Evolutionary conservation across 2,329 filamentous ascomycete genomes (phyloP).

Genomic region (Trichophyton verrucosum): DNA sequence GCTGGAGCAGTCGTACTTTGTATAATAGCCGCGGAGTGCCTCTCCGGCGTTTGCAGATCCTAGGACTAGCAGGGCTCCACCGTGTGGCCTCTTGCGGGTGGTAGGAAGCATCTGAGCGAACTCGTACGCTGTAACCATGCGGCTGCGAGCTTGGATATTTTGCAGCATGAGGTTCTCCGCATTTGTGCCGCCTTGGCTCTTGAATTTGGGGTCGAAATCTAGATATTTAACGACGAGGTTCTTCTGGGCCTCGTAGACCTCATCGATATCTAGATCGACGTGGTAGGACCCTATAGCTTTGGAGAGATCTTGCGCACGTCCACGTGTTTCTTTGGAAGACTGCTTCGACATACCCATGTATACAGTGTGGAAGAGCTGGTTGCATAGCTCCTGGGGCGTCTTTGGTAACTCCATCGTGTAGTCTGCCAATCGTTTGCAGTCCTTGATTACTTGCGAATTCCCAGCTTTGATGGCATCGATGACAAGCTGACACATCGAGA

Average conservation of each 20-base stretch:
- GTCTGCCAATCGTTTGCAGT: slow-evolving; percentile 26
- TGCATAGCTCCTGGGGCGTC: slow-evolving; percentile 47
- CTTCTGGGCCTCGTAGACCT: slow-evolving; percentile 36
- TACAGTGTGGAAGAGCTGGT: slow-evolving; percentile 46
- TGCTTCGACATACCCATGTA: slow-evolving; percentile 59
- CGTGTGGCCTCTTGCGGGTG: slow-evolving; percentile 40
- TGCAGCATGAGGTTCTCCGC: slow-evolving; percentile 20
- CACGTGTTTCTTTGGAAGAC: slow-evolving; percentile 52
- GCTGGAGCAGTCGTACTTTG: slow-evolving; percentile 51
- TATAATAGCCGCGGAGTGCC: slow-evolving; percentile 39
- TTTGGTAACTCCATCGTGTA: slow-evolving; percentile 36
- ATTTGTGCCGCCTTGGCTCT: slow-evolving; percentile 48
- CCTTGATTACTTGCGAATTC: slow-evolving; percentile 18
- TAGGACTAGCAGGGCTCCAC: slow-evolving; percentile 49
- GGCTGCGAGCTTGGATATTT: slow-evolving; percentile 46
- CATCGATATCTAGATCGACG: slow-evolving; percentile 59
- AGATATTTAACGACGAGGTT: slow-evolving; percentile 35
- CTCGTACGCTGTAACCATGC: slow-evolving; percentile 52
- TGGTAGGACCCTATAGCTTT: slow-evolving; percentile 56
- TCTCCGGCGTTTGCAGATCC: slow-evolving; percentile 45
- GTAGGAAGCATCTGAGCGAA: slow-evolving; percentile 53
- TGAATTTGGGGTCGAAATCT: slow-evolving; percentile 48
- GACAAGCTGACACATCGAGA: slow-evolving; percentile 23
- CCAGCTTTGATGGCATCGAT: slow-evolving; percentile 18
- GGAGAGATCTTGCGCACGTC: slow-evolving; percentile 49